A percentile compares a stretch with the other conserved stretches of the same genome.
These are phyloP conservation scores for Fraxinus floribunda DNA, from an alignment of 305 asterid species.

Conservation along the genomic window DNA sequence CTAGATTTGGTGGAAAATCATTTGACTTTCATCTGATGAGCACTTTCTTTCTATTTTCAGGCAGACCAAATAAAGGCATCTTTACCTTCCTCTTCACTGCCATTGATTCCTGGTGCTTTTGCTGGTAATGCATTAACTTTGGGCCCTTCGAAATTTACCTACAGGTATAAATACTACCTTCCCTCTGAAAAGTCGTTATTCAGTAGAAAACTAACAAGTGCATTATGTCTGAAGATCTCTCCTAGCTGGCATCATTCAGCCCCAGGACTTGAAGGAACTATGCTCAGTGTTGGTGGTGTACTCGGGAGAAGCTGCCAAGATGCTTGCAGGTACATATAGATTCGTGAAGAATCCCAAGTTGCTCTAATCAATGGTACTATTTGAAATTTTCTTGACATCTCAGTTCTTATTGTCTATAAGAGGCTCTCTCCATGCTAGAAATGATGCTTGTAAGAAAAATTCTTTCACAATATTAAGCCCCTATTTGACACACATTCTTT, in stretches of 20 bases:
- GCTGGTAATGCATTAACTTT: slow-evolving; percentile 53
- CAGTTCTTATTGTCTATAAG: neutral
- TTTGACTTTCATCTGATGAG: slow-evolving; percentile 9
- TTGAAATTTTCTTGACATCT: neutral
- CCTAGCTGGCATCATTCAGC: slow-evolving; percentile 91
- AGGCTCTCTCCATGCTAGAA: neutral
- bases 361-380: neutral
- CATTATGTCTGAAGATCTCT: slow-evolving; percentile 65
- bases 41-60: slow-evolving; percentile 39
- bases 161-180: slow-evolving; percentile 58
- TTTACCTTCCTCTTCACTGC: slow-evolving; percentile 49
- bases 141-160: slow-evolving; percentile 84
- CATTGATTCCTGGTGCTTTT: slow-evolving; percentile 57
- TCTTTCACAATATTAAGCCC: no score
- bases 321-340: slow-evolving; percentile 69
- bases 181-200: slow-evolving; percentile 6
- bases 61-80: slow-evolving; percentile 59
- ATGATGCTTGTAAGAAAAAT: no score
- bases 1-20: neutral
- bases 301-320: slow-evolving; percentile 85
- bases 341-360: slow-evolving; percentile 14
- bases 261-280: slow-evolving; percentile 89
- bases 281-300: slow-evolving; percentile 90
- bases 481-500: no score
- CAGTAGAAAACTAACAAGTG: slow-evolving; percentile 38